A percentile compares a stretch with the other conserved stretches of the same genome.
phyloP scores from a whole-genome alignment of 352 stramenopile genomes.

The Phytopythium montanum region DNA sequence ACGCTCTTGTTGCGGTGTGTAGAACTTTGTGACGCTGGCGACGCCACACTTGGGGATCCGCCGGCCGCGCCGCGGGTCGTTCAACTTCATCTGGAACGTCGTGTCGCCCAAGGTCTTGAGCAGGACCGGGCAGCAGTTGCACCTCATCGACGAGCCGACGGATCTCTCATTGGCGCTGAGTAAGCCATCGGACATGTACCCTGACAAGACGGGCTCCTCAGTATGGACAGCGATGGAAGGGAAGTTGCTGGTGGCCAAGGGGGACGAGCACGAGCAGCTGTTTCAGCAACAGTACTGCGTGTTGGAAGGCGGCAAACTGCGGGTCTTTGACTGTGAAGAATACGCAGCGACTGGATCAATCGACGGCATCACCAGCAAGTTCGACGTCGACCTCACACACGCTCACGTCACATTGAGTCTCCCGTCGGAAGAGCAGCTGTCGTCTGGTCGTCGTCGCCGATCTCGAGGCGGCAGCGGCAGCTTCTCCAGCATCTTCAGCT shows the following conservation, averaged over 20 bases:
- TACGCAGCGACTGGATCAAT: constrained; percentile 8
- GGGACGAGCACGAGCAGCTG: constrained; percentile 3
- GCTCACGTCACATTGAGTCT: constrained; percentile 31
- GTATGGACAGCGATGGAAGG: constrained; percentile 26
- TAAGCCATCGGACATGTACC: constrained; percentile 12
- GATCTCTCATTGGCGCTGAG: constrained; percentile 41
- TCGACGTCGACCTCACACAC: constrained; percentile 36
- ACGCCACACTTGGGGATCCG: constrained; percentile 77
- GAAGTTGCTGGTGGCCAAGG: constrained; percentile 20
- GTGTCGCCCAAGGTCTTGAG: constrained; percentile 68
- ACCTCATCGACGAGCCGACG: constrained; percentile 48
- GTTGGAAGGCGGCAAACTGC: constrained; percentile 29
- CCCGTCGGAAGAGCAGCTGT: constrained; percentile 17
- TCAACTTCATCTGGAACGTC: constrained; percentile 68
- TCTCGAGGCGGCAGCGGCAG: not conserved
- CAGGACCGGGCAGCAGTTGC: constrained; percentile 62
- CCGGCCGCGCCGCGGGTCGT: constrained; percentile 42
- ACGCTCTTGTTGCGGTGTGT: constrained; percentile 3
- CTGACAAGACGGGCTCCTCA: constrained; percentile 25
- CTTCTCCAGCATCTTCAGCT: constrained; percentile 4
- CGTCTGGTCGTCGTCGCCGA: constrained; percentile 1
- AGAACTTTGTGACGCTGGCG: constrained; percentile 84
- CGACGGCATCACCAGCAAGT: constrained; percentile 9
- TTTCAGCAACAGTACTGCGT: constrained; percentile 38
- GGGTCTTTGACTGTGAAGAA: constrained; percentile 19